Evolutionary conservation across 352 stramenopile species (phyloP).

Genomic region (Phytophthora sojae): DNA sequence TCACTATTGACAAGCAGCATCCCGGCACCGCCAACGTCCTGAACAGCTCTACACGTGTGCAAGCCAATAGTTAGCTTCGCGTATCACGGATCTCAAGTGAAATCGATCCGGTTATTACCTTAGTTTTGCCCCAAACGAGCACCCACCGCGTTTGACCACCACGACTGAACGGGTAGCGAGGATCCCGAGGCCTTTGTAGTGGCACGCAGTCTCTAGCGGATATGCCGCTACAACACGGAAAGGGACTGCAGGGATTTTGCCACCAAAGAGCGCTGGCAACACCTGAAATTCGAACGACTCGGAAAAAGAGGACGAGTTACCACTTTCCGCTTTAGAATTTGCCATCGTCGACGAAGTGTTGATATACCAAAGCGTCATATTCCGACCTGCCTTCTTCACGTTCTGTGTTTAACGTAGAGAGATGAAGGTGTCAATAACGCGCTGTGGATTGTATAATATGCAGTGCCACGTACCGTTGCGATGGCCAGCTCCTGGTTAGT

Average conservation of each 20-base stretch:
- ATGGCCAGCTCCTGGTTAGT: constrained; percentile 56
- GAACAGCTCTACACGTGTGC: constrained; percentile 40
- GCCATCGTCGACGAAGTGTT: constrained; percentile 22
- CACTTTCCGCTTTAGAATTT: constrained; percentile 3
- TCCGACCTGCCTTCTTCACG: constrained; percentile 47
- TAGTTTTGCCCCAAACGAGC: constrained; percentile 70
- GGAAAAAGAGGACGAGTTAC: constrained; percentile 9
- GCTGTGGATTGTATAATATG: too few species aligned
- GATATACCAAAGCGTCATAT: constrained; percentile 66
- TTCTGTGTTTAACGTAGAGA: constrained; percentile 35
- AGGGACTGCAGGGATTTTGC: constrained; percentile 52
- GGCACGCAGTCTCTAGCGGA: constrained; percentile 74
- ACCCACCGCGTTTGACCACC: constrained; percentile 73
- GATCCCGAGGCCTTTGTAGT: constrained; percentile 68
- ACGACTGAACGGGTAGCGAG: constrained; percentile 63
- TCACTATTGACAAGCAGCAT: constrained; percentile 78
- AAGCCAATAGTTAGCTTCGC: not conserved
- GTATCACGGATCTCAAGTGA: not conserved
- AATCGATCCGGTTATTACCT: constrained; percentile 37
- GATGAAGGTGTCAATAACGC: too few species aligned
- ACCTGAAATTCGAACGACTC: constrained; percentile 46
- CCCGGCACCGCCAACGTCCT: constrained; percentile 59
- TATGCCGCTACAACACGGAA: constrained; percentile 69
- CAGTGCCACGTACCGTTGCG: constrained; percentile 29
- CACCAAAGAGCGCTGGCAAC: constrained; percentile 65